Evolutionary conservation across 1,139 yeast genomes (phyloP), one percentile per base, ranked within the genome.

Genomic region (Saccharomycopsis hybrid): DNA sequence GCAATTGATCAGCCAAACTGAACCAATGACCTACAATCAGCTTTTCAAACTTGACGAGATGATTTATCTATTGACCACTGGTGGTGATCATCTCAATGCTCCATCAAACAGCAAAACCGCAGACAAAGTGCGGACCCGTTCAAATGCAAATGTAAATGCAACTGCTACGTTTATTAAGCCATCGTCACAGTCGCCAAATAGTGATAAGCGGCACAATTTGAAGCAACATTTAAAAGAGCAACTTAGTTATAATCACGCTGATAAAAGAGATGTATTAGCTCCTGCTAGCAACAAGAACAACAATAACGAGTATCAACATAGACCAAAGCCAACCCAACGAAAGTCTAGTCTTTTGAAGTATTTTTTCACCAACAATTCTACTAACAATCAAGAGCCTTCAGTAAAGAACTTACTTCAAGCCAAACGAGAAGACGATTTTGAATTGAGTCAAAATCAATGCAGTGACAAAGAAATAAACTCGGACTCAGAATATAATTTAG

Each of bases 1-100:
- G 40, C 36, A 48, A 9, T 35, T 51, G 13, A 35, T 30, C 2
- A 39, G 27, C 24, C 43, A 44, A 8, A 36, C 25, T 4, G 13
- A 37, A 11, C 27, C 8, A 7, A 41, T 36, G 5, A 52, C 51
- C 1, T 50, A 50, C 36, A 35, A 29, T n/a, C 31, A 46, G 9
- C 32, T 52, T 5, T 50, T 50, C 44, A 42, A 50, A 7, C 29
- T 39, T 13, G 53, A 50, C 36, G 51, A 50, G 35, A 30, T 52
- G 18, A 8, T 52, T 8, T 47, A 52, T 40, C 44, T 31, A 38
- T 13, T 52, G 2, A 39, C 44, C 30, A 51, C 51, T 2, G 54
- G 51, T 5, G 54, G 54, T 3, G 32, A 37, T 36, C 25, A 29
- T 5, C 29, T 51, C 18, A 50, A 50, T 40, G 38, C 33, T 7